Percentiles rank a stretch among this genome's conserved stretches.
Conservation (phyloP, 257 asterid genomes). For the Gentiana macrophylla region DNA sequence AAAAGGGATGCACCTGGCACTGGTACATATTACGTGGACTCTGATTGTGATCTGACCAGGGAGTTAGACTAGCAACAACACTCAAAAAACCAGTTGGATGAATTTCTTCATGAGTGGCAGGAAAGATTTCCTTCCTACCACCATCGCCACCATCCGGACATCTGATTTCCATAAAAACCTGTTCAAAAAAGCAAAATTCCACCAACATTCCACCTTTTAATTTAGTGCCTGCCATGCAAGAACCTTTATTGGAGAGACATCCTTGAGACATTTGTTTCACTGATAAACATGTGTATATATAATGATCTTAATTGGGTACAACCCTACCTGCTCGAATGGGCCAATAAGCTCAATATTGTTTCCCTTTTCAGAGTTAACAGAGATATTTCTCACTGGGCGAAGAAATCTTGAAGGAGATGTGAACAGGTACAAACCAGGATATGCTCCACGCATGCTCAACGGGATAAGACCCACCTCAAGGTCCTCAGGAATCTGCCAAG, state of each 20-base stretch:
- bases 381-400: constrained; percentile 76
- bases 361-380: constrained; percentile 47
- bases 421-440: constrained; percentile 77
- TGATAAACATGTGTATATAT: neutral
- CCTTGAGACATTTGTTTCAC: neutral
- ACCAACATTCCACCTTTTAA: constrained; percentile 1
- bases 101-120: constrained; percentile 94
- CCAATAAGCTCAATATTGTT: constrained; percentile 79
- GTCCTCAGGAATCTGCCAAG: constrained; percentile 78
- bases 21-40: constrained; percentile 99
- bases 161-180: constrained; percentile 91
- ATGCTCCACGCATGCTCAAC: constrained; percentile 85
- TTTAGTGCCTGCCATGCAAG: neutral
- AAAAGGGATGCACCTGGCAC: constrained; percentile 63
- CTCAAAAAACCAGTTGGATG: constrained; percentile 94
- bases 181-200: constrained; percentile 5
- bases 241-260: neutral
- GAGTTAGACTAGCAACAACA: constrained; percentile 90
- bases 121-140: constrained; percentile 63
- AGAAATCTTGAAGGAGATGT: constrained; percentile 89
- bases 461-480: constrained; percentile 97
- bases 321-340: constrained; percentile 42
- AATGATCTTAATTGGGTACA: neutral
- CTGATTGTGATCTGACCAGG: constrained; percentile 99
- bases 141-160: constrained; percentile 97